Evolutionary conservation across 495 filamentous ascomycete species (phyloP), one percentile per base, ranked within the genome.

Genomic region (Podospora pseudocomata): DNA sequence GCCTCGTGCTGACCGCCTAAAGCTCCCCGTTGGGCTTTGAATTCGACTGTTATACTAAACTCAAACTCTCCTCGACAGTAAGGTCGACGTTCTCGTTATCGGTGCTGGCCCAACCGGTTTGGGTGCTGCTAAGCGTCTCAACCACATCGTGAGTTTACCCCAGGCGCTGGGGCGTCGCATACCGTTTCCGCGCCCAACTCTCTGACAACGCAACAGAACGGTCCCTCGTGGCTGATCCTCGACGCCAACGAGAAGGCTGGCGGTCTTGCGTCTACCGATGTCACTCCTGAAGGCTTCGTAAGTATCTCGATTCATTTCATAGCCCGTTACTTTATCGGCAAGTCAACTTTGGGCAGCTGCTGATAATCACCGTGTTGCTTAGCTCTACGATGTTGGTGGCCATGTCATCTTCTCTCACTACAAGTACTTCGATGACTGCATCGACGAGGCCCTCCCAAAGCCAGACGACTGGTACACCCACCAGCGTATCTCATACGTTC

Each of bases 351-450:
- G 34, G 39, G 39, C 39, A 9, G 39, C 9, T 49, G 39, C 39
- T 49, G 15, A 65, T 69, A 49, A 55, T 65, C 18, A 0, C n/a
- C n/a, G 27, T 32, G 28, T 32, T n/a, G n/a, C 59, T 5, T 73
- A 98, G 94, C 89, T 99, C 72, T 99, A 97, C 85, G 95, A 99
- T 85, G 95, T 99, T 74, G 95, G 95, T 78, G 95, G 95, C 73
- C 95, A 99, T 82, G 95, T 99, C 82, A 98, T 99, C 81, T 99
- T 99, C 87, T 99, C 95, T 69, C 95, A 99, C 87, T 99, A 98
- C 89, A 97, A 97, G 82, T 99, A 99, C 89, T 99, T 99, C 79
- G 95, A 99, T 82, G 96, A 99, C 83, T 96, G 92, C 84, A 91
- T 99, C 78, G 84, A 97, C 76, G 94, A 99, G 84, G 95, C 95